These are phyloP conservation scores for Claviceps sp. DNA, from an alignment of 2,329 filamentous ascomycete genomes.

Conservation along the genomic window DNA sequence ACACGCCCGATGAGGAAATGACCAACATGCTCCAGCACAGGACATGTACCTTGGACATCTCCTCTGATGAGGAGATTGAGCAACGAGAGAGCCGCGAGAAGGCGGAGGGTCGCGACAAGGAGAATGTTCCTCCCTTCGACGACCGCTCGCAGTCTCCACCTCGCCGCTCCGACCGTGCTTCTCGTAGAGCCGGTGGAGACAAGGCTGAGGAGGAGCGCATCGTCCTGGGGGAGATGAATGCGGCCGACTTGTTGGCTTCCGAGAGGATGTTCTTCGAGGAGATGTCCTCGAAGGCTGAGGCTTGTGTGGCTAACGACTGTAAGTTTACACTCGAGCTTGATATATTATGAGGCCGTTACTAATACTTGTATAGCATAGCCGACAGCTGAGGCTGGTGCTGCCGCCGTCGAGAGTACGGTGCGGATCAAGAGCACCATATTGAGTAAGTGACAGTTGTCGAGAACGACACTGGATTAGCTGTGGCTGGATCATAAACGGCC, in stretches of 20 bases:
- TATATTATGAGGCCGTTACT: too few species aligned
- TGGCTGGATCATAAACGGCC: conserved; percentile 12
- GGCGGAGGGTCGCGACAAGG: conserved; percentile 62
- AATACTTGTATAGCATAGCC: conserved; percentile 16
- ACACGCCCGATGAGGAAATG: conserved; percentile 79
- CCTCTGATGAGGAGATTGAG: conserved; percentile 67
- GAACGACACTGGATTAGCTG: conserved; percentile 34
- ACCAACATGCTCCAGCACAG: conserved; percentile 88
- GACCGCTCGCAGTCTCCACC: conserved; percentile 46
- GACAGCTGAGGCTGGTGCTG: conserved; percentile 27
- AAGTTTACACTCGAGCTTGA: too few species aligned
- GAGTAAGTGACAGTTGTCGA: conserved; percentile 51
- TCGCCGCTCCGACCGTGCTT: conserved; percentile 14
- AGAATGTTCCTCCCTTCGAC: conserved; percentile 72
- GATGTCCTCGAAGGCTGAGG: too few species aligned
- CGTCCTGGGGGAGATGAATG: conserved; percentile 54
- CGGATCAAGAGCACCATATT: conserved; percentile 26
- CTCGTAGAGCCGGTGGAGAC: conserved; percentile 24
- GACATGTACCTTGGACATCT: conserved; percentile 76
- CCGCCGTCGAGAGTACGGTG: conserved; percentile 21
- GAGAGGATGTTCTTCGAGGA: conserved; percentile 19
- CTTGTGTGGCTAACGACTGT: too few species aligned
- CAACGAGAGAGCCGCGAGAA: conserved; percentile 36
- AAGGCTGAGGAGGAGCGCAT: conserved; percentile 52
- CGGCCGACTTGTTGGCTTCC: conserved; percentile 52